phyloP scores from a whole-genome alignment of 108 stramenopile species.

The Seminavis robusta region DNA sequence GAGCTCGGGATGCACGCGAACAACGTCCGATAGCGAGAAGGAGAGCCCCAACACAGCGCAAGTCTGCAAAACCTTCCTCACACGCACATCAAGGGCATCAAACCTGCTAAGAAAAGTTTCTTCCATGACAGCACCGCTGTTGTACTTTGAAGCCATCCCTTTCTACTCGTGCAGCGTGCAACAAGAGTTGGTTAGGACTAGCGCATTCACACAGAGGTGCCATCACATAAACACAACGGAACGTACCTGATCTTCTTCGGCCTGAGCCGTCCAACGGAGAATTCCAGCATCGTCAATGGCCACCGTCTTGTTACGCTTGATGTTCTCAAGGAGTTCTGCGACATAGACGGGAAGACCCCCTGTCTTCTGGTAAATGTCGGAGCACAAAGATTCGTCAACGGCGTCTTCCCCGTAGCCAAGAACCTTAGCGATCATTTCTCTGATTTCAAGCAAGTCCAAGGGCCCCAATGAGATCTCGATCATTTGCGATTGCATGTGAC shows the following conservation, averaged over 20 bases:
- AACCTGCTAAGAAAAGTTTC: constrained; percentile 48
- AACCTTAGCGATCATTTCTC: constrained; percentile 35
- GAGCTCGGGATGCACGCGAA: constrained; percentile 46
- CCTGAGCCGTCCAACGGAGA: constrained; percentile 18
- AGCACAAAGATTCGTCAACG: constrained; percentile 31
- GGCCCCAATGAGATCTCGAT: constrained; percentile 27
- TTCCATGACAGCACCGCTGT: constrained; percentile 17
- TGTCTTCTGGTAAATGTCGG: constrained; percentile 37
- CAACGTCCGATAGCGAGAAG: constrained; percentile 45
- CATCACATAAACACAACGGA: background rate
- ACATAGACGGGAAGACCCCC: constrained; percentile 45
- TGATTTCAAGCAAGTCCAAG: constrained; percentile 34
- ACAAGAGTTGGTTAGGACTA: background rate
- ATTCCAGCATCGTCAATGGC: constrained; percentile 14
- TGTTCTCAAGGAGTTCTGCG: constrained; percentile 43
- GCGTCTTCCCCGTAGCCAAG: constrained; percentile 25
- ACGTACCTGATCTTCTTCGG: constrained; percentile 12
- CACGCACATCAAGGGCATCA: constrained; percentile 49
- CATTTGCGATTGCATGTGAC: constrained; percentile 15
- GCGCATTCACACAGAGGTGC: background rate
- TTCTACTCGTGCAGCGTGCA: too few relatives aligned
- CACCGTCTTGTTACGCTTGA: constrained; percentile 44
- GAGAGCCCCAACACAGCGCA: constrained; percentile 49
- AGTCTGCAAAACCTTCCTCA: constrained; percentile 47
- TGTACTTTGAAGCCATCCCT: background rate